A percentile compares a stretch with the other conserved stretches of the same genome.
phyloP scores from a whole-genome alignment of 176 grass and related monocot species.

The Metroxylon sagu region DNA sequence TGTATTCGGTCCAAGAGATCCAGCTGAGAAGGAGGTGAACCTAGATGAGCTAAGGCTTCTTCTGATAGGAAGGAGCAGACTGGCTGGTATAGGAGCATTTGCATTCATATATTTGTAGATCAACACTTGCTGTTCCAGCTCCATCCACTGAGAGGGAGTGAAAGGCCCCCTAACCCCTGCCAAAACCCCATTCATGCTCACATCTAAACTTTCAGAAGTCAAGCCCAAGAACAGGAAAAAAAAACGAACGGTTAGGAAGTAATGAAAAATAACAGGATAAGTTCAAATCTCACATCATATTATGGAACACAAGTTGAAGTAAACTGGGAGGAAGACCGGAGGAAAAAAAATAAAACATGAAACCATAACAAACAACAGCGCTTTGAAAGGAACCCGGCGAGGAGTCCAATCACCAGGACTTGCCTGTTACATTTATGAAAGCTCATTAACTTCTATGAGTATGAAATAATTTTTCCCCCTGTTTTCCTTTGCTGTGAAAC shows the following conservation, averaged over 20 bases:
- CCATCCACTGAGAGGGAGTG: constrained; percentile 95
- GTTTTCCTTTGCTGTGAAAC: too few species aligned
- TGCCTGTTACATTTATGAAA: too few species aligned
- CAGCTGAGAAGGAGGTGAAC: constrained; percentile 13
- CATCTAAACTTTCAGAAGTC: constrained; percentile 32
- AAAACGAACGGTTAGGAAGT: neutral
- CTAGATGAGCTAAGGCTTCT: constrained; percentile 48
- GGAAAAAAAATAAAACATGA: too few species aligned
- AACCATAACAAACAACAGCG: too few species aligned
- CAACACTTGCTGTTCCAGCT: constrained; percentile 87
- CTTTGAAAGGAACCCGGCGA: too few species aligned
- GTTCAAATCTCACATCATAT: too few species aligned
- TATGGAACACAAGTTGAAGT: too few species aligned
- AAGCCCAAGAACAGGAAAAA: constrained; percentile 28
- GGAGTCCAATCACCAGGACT: too few species aligned
- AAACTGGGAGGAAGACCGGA: too few species aligned
- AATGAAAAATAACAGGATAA: neutral
- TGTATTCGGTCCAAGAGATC: constrained; percentile 10
- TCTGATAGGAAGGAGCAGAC: constrained; percentile 64
- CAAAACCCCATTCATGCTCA: constrained; percentile 41
- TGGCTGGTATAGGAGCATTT: constrained; percentile 66
- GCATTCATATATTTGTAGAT: constrained; percentile 91
- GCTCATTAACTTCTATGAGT: too few species aligned
- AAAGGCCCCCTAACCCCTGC: constrained; percentile 77
- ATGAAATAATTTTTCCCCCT: too few species aligned